These are phyloP conservation scores for Blastobotrys robertii DNA, from an alignment of 805 yeast genomes.

Conservation along the genomic window DNA sequence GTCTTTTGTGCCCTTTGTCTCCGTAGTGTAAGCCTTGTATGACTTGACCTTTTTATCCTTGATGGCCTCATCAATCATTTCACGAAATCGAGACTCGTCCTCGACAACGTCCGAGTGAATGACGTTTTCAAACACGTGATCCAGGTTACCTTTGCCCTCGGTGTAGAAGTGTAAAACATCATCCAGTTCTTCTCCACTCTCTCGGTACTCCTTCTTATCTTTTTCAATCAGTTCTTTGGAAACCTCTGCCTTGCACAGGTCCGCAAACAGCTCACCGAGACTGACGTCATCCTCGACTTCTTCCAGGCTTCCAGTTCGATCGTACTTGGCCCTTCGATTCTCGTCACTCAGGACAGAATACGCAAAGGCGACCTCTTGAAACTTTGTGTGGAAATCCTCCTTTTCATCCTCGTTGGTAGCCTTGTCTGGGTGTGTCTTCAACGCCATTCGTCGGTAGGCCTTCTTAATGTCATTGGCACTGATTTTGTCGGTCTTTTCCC, in stretches of 20 bases:
- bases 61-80: conserved; percentile 39
- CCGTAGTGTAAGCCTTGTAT: conserved; percentile 37
- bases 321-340: conserved; percentile 46
- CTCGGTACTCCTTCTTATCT: conserved; percentile 57
- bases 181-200: conserved; percentile 29
- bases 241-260: conserved; percentile 26
- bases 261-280: conserved; percentile 30
- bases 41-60: conserved; percentile 30
- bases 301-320: conserved; percentile 56
- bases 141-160: conserved; percentile 57
- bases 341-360: conserved; percentile 59
- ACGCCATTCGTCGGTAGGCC: conserved; percentile 55
- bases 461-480: conserved; percentile 48
- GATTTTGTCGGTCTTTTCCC: conserved; percentile 12
- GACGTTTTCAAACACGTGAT: conserved; percentile 59
- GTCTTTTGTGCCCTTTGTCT: conserved; percentile 33
- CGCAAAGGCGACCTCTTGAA: conserved; percentile 67
- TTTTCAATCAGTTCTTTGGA: conserved; percentile 45
- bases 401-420: conserved; percentile 30
- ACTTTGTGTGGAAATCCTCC: conserved; percentile 31
- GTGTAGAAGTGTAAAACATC: conserved; percentile 57
- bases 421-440: conserved; percentile 67
- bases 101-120: conserved; percentile 62
- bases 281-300: conserved; percentile 30
- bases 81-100: conserved; percentile 54